These are phyloP conservation scores for Setaria viridis DNA, from an alignment of 202 grass and related monocot genomes.

Conservation along the genomic window DNA sequence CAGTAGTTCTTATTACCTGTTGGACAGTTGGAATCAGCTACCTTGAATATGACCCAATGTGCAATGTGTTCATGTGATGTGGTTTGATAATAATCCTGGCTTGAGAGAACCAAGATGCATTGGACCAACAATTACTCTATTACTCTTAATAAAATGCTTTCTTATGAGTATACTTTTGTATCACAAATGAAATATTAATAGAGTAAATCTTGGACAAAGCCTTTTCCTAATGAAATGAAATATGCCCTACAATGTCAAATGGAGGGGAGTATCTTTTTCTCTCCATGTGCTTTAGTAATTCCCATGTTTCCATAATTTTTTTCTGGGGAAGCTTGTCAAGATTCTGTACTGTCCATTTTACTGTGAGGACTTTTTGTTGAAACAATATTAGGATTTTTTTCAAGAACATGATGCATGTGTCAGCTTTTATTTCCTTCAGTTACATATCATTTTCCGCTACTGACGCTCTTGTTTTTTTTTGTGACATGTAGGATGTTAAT, in stretches of 20 bases:
- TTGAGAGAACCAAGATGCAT: no score
- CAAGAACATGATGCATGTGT: conserved; percentile 5
- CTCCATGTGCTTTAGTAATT: conserved; percentile 8
- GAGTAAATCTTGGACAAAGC: background rate
- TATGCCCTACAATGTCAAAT: background rate
- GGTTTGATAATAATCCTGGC: no score
- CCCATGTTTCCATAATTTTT: background rate
- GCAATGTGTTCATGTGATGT: no score
- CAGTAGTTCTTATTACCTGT: background rate
- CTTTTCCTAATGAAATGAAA: background rate
- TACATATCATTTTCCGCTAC: conserved; percentile 18
- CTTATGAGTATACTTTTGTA: background rate
- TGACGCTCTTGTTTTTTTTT: conserved; percentile 7
- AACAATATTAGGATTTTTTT: background rate
- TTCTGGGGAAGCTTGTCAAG: background rate
- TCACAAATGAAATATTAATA: conserved; percentile 1
- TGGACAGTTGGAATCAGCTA: background rate
- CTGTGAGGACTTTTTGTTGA: background rate
- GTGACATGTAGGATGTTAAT: conserved; percentile 53
- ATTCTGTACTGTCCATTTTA: background rate
- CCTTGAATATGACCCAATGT: background rate
- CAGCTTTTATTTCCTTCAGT: background rate
- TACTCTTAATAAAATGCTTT: no score
- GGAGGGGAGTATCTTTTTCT: background rate
- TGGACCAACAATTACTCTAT: no score